phyloP scores from a whole-genome alignment of 1,284 basidiomycete species.

The Cutaneotrichosporon cutaneum region DNA sequence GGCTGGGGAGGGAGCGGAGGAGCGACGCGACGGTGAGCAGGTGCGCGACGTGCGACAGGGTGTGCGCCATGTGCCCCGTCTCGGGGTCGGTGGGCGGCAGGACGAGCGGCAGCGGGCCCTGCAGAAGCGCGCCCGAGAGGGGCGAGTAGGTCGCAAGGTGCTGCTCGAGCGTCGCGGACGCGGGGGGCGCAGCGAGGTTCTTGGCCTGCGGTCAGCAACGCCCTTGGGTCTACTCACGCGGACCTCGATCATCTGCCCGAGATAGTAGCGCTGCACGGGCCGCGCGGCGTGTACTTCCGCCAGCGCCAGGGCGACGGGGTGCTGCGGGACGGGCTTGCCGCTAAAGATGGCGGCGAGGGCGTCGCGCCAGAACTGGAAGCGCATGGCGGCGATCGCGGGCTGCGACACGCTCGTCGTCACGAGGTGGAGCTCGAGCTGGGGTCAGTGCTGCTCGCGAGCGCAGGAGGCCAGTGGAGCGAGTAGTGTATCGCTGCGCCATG shows the following conservation, averaged over 20 bases:
- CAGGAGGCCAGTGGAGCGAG: not conserved
- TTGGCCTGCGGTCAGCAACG: constrained; percentile 60
- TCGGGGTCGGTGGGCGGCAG: constrained; percentile 58
- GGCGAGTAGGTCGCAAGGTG: constrained; percentile 72
- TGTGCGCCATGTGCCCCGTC: constrained; percentile 68
- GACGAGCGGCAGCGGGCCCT: constrained; percentile 72
- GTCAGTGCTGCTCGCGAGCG: constrained; percentile 3
- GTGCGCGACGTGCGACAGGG: constrained; percentile 58
- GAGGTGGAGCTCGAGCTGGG: constrained; percentile 78
- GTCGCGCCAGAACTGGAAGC: constrained; percentile 91
- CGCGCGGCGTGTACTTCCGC: constrained; percentile 59
- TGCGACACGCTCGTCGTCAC: constrained; percentile 77
- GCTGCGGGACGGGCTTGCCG: constrained; percentile 58
- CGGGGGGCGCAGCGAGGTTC: constrained; percentile 64
- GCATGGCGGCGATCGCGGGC: constrained; percentile 76
- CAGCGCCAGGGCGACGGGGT: constrained; percentile 78
- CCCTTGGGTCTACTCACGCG: constrained; percentile 61
- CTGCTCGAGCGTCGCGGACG: constrained; percentile 68
- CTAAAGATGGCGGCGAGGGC: constrained; percentile 65
- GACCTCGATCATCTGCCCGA: constrained; percentile 80
- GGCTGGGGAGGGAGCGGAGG: constrained; percentile 72
- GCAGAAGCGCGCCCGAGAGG: constrained; percentile 74
- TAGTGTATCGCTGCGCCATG: too few relatives aligned
- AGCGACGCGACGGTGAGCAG: constrained; percentile 58
- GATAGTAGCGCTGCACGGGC: constrained; percentile 62